phyloP scores from a whole-genome alignment of 2,329 filamentous ascomycete species.

The Aspergillus neoniger region DNA sequence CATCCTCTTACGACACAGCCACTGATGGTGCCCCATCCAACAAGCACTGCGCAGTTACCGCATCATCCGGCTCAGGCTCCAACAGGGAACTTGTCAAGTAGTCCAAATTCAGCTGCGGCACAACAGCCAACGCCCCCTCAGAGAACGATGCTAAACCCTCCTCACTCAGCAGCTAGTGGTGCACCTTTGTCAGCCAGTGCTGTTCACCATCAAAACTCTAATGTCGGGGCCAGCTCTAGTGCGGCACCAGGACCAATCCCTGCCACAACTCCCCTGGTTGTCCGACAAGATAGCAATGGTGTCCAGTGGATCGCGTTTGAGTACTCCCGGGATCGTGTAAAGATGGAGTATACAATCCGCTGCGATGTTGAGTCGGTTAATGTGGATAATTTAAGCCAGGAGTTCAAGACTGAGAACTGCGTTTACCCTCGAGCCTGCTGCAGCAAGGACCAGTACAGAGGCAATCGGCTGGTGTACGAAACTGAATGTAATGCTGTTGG shows the following conservation, averaged over 20 bases:
- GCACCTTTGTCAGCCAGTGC: conserved; percentile 49
- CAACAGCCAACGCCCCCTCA: conserved; percentile 39
- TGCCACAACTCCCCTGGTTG: conserved; percentile 90
- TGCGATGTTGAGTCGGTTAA: conserved; percentile 97
- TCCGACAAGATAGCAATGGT: conserved; percentile 91
- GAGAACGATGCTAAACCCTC: conserved; percentile 38
- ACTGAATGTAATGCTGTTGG: conserved; percentile 99
- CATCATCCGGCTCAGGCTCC: conserved; percentile 47
- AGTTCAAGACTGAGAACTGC: conserved; percentile 98
- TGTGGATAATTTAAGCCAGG: conserved; percentile 76
- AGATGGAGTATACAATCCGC: conserved; percentile 99
- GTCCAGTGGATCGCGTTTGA: conserved; percentile 99
- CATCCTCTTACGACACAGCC: conserved; percentile 59
- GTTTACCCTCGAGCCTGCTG: conserved; percentile 96
- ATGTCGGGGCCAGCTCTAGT: conserved; percentile 72
- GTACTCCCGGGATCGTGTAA: conserved; percentile 93
- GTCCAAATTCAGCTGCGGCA: conserved; percentile 52
- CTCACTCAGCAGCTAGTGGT: conserved; percentile 53
- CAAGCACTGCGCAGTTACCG: conserved; percentile 42
- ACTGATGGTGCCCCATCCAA: conserved; percentile 54
- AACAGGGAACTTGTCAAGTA: conserved; percentile 68
- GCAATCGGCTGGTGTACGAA: conserved; percentile 93
- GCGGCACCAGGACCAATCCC: conserved; percentile 95
- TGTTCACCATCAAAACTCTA: conserved; percentile 39
- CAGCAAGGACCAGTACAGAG: conserved; percentile 92